Evolutionary conservation across 2,329 filamentous ascomycete genomes (phyloP).

Genomic region (Thyridium curvatum): DNA sequence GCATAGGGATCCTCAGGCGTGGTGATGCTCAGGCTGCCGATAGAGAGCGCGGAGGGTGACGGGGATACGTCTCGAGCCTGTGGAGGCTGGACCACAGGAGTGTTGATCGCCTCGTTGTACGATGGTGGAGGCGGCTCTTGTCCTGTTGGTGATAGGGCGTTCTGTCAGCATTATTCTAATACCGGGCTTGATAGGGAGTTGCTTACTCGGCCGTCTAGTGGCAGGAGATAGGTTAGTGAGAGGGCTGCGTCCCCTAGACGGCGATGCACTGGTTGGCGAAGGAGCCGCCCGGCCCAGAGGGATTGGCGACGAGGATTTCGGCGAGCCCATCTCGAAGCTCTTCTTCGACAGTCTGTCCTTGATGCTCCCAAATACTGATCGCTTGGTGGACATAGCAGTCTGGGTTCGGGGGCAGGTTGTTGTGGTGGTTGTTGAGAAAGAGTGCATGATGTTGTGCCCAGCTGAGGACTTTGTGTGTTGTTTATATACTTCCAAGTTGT

Average conservation of each 20-base stretch:
- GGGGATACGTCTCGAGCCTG: conserved; percentile 7
- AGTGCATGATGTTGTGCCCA: too few species aligned
- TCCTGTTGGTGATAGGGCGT: conserved; percentile 10
- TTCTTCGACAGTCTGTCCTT: conserved; percentile 26
- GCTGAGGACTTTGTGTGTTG: too few species aligned
- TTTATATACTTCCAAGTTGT: too few species aligned
- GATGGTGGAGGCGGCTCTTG: conserved; percentile 29
- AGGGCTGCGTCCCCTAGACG: conserved; percentile 9
- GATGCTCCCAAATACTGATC: conserved; percentile 20
- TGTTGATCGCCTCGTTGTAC: conserved; percentile 9
- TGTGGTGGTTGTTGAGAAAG: conserved; percentile 1
- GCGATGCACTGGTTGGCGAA: conserved; percentile 8
- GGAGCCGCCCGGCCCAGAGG: conserved; percentile 7
- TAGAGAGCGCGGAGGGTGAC: conserved; percentile 2
- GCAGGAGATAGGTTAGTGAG: conserved; percentile 11
- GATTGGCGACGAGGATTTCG: conserved; percentile 5
- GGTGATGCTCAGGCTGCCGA: conserved; percentile 19
- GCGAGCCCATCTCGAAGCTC: conserved; percentile 5
- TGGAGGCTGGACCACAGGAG: background rate
- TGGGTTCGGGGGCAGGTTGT: conserved; percentile 1
- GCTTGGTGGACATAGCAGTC: conserved; percentile 12
- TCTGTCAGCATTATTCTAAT: conserved; percentile 1
- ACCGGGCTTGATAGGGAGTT: background rate
- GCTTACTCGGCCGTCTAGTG: conserved; percentile 13
- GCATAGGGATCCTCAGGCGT: conserved; percentile 61